These are phyloP conservation scores for Phascolomyces articulosus DNA, from an alignment of 371 early-diverging fungal species.

Conservation along the genomic window DNA sequence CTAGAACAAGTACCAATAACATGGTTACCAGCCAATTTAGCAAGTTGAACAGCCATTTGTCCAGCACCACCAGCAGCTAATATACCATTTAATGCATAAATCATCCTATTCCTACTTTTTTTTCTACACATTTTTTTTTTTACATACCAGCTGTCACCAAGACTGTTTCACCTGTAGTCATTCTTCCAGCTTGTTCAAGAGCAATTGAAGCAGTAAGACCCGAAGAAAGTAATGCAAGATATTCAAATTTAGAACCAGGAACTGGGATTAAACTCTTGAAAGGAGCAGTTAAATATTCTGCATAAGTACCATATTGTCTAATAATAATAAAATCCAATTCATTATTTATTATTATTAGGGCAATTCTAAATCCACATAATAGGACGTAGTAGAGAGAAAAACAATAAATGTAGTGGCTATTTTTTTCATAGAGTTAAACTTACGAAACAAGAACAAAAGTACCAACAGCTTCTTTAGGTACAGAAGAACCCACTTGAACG, in stretches of 20 bases:
- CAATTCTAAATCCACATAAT: no score
- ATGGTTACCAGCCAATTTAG: constrained; percentile 51
- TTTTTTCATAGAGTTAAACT: constrained; percentile 8
- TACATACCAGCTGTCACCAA: constrained; percentile 43
- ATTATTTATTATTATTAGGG: no score
- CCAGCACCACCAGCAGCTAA: constrained; percentile 56
- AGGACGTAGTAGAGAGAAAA: no score
- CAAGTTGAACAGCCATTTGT: constrained; percentile 54
- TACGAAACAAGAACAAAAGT: constrained; percentile 29
- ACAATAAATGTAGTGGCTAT: no score
- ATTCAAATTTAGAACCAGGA: constrained; percentile 28
- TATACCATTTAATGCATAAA: neutral
- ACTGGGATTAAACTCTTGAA: constrained; percentile 39
- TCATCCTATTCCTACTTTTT: neutral
- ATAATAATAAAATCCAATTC: neutral
- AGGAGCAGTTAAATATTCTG: constrained; percentile 47
- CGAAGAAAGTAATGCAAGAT: constrained; percentile 49
- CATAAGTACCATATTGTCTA: constrained; percentile 58
- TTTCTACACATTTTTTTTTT: no score
- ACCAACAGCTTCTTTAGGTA: constrained; percentile 41
- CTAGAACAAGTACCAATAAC: constrained; percentile 57
- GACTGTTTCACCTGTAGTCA: constrained; percentile 43
- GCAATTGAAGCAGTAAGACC: constrained; percentile 62
- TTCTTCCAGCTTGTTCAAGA: constrained; percentile 31
- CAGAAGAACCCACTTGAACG: constrained; percentile 46